Base-by-base conservation (phyloP, 2,329 filamentous ascomycete genomes). In the Aspergillus quadricinctus region DNA sequence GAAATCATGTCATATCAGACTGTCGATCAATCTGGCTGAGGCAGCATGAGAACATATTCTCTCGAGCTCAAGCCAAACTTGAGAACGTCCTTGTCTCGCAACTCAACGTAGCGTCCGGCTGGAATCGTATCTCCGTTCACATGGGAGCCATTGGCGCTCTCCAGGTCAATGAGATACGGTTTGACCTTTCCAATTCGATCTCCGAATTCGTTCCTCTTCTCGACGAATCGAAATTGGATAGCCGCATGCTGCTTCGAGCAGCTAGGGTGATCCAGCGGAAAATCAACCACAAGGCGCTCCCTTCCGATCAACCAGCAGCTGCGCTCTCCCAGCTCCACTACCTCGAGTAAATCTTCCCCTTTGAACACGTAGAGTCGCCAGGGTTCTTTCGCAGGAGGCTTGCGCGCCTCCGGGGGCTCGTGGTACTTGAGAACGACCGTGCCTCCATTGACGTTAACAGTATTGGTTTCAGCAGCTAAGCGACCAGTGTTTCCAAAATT, bases 361-460 rank as follows among this genome's bases (percentile, higher is more conserved):
- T 96, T 96, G 82, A 99, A 99, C 23, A 97, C 83, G 71, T 95
- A 97, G 49, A 99, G 79, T 58, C 90, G 89, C 93, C 93, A 99
- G 56, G 84, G 78, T 64, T 94, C 86, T 54, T 85, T 87, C 0
- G 88, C 69, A 0, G 92, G 82, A 0, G 94, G 90, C 65, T 96
- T 96, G 57, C 94, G 88, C 50, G 93, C 90, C 77, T 99, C 94
- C 10, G 90, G 78, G 1, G 94, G 94, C 75, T 99, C 94, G 76
- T 97, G 90, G 74, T 99, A 99, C 78, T 97, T 97, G 49, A 99
- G 83, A 3, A 90, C 85, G 54, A 96, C 86, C 23, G 83, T 82
- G 56, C 90, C 90, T 66, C 71, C 72, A 40, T 66, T 64, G 9
- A 74, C 69, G 21, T 84, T 84, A 60, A 95, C 86, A 7, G 85